Evolutionary conservation across 2,329 filamentous ascomycete genomes (phyloP).

Genomic region (Aspergillus pseudonomiae): DNA sequence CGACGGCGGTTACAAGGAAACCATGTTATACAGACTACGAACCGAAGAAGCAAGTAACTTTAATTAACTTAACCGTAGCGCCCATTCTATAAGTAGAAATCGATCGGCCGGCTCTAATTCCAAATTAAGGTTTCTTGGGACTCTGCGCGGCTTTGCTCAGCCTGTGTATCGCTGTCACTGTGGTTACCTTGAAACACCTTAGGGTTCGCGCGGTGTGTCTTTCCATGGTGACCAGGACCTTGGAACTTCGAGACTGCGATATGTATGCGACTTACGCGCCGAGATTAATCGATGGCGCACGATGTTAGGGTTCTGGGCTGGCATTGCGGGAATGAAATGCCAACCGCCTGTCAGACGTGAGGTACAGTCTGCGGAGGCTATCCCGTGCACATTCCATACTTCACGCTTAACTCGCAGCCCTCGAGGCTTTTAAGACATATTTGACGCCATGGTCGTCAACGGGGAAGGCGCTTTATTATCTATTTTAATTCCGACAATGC

Average conservation of each 20-base stretch:
- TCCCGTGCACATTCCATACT: constrained; percentile 8
- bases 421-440: not conserved
- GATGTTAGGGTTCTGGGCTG: not conserved
- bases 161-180: constrained; percentile 14
- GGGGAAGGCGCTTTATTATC: not conserved
- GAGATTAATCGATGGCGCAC: not conserved
- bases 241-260: not conserved
- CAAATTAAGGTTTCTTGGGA: constrained; percentile 9
- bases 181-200: constrained; percentile 11
- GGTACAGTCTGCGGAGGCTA: not conserved
- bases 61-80: not conserved
- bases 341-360: not conserved
- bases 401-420: not conserved
- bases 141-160: constrained; percentile 9
- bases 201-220: not conserved
- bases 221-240: not conserved
- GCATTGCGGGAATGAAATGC: not conserved
- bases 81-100: not conserved
- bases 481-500: not conserved
- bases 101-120: not conserved
- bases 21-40: not conserved
- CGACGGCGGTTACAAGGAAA: not conserved
- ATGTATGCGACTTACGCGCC: not conserved
- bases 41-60: not conserved
- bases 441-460: constrained; percentile 2